Conservation (phyloP, 805 yeast genomes). For the Debaryomyces prosopidis region DNA sequence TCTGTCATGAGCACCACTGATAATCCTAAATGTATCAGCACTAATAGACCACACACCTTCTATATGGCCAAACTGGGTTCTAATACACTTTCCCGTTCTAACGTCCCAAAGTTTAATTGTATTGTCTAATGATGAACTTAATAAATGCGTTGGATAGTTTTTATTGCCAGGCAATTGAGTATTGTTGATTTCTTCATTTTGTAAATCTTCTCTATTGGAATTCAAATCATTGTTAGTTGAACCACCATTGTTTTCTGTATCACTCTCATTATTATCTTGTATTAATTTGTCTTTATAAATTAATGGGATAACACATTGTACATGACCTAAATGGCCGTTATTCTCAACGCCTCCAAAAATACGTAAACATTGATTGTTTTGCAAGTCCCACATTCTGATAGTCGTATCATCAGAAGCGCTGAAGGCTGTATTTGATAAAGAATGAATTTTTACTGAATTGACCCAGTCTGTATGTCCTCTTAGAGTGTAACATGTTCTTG, state of each 20-base stretch:
- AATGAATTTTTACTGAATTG: conserved; percentile 83
- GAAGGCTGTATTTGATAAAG: conserved; percentile 73
- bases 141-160: conserved; percentile 74
- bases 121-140: conserved; percentile 88
- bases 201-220: conserved; percentile 9
- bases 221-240: not conserved
- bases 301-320: conserved; percentile 88
- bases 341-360: conserved; percentile 73
- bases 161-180: conserved; percentile 18
- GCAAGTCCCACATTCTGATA: conserved; percentile 91
- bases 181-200: conserved; percentile 8
- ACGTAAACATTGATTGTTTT: conserved; percentile 73
- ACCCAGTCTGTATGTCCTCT: conserved; percentile 95
- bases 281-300: conserved; percentile 63
- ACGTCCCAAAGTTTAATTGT: conserved; percentile 94
- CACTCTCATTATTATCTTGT: conserved; percentile 46
- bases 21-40: conserved; percentile 92
- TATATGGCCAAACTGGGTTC: conserved; percentile 96
- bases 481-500: conserved; percentile 86
- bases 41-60: conserved; percentile 98
- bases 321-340: conserved; percentile 91
- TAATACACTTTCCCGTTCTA: conserved; percentile 77
- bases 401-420: conserved; percentile 92
- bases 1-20: conserved; percentile 93
- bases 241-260: conserved; percentile 20